These are phyloP conservation scores for Coemansia sp. DNA, from an alignment of 192 early-diverging fungal species.

Conservation along the genomic window DNA sequence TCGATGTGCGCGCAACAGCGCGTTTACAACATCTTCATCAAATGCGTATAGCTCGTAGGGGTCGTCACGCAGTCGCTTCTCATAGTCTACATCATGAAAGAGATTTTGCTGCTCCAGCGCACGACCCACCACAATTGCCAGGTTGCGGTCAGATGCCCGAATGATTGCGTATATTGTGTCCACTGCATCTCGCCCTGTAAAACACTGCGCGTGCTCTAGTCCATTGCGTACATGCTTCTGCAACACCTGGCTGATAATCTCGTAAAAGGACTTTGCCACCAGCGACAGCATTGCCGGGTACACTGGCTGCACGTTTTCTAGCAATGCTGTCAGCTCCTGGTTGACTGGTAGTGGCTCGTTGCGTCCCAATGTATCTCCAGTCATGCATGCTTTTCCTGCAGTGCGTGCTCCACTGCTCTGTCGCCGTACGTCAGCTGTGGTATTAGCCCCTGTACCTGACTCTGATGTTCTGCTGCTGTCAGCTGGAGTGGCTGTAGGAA, in stretches of 20 bases:
- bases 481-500: background rate
- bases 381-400: conserved; percentile 4
- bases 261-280: conserved; percentile 66
- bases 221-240: conserved; percentile 70
- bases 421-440: conserved; percentile 2
- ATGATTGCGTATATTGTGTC: conserved; percentile 79
- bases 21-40: conserved; percentile 45
- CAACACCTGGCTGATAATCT: conserved; percentile 54
- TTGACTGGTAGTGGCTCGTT: conserved; percentile 20
- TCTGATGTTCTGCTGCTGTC: conserved; percentile 1
- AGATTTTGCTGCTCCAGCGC: conserved; percentile 87
- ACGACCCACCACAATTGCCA: conserved; percentile 82
- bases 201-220: conserved; percentile 79
- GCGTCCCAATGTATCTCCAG: background rate
- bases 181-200: conserved; percentile 87
- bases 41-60: conserved; percentile 81
- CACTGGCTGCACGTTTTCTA: conserved; percentile 56
- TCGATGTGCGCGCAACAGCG: conserved; percentile 18
- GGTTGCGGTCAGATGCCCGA: conserved; percentile 79
- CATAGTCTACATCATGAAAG: conserved; percentile 89
- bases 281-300: conserved; percentile 72
- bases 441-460: background rate
- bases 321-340: conserved; percentile 31
- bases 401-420: background rate
- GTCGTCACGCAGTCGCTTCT: conserved; percentile 83